phyloP scores from a whole-genome alignment of 202 grass and related monocot genomes.

The Alloteropsis angusta region DNA sequence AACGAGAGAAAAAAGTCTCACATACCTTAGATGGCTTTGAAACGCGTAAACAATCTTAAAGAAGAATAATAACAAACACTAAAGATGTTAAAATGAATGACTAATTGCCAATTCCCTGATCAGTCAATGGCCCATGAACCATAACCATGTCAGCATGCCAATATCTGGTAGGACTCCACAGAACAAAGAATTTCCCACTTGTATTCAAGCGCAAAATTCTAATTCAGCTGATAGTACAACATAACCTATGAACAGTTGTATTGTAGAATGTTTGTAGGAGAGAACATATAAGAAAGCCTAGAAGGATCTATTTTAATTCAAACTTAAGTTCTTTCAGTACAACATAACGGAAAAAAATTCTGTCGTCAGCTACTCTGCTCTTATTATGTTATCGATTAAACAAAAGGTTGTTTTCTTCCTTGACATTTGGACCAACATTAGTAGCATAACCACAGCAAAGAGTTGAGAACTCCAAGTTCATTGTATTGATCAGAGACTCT shows the following conservation, averaged over 20 bases:
- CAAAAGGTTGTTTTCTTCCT: not conserved
- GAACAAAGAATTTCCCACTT: constrained; percentile 26
- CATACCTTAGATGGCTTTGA: not conserved
- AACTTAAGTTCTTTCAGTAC: not conserved
- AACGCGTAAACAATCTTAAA: not conserved
- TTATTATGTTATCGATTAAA: not conserved
- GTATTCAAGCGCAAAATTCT: not conserved
- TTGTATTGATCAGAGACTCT: not conserved
- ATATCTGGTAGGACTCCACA: constrained; percentile 21
- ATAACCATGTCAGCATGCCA: constrained; percentile 27
- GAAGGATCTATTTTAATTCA: constrained; percentile 5
- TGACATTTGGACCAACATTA: not conserved
- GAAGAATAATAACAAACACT: not conserved
- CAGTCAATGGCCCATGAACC: constrained; percentile 26
- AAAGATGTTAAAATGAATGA: not conserved
- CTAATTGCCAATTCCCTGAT: not conserved
- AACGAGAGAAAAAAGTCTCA: not conserved
- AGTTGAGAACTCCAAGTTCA: not conserved
- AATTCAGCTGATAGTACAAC: constrained; percentile 24
- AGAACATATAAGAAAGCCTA: not conserved
- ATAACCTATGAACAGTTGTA: not conserved
- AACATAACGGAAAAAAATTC: not conserved
- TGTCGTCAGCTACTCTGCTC: not conserved
- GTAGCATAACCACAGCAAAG: not conserved
- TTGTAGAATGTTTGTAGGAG: not conserved